Evolutionary conservation across 495 filamentous ascomycete genomes (phyloP), one percentile per base, ranked within the genome.

Genomic region (Penicillium flavigenum): DNA sequence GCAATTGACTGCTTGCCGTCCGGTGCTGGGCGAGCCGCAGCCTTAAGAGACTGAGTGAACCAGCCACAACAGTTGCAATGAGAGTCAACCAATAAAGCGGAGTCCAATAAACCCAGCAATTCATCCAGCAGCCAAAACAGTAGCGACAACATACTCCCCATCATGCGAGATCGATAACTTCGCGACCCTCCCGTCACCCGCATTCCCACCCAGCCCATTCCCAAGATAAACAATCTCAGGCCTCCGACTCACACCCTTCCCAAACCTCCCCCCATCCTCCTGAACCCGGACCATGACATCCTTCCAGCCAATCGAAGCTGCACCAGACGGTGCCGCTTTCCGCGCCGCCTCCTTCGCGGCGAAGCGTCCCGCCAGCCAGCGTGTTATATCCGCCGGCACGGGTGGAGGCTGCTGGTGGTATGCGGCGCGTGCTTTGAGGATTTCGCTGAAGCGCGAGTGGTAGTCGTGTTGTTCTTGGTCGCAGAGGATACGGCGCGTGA

Each of bases 141-240:
- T 81, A 34, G 81, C 82, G 57, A 82, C 70, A 17, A 83, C 80
- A 67, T 85, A 85, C 47, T 81, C 81, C 43, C 81, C 80, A 73
- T 85, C 83, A 73, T 86, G 82, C 44, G 81, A 81, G 58, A 86
- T 83, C 29, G 79, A 80, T 57, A 82, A 57, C 60, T 57, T 68
- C 17, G 70, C 77, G 24, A 74, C 39, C 42, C 67, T 63, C 32
- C 68, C 72, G 6, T 59, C 65, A 19, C 49, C 53, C 26, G 49
- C 62, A 20, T 57, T 64, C 45, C 54, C 47, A 26, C 47, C n/a
- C 31, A 29, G 26, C 17, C 17, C 8, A 32, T 58, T 39, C 63
- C 68, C 60, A 74, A 57, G 64, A 44, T 71, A 77, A 5, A 79
- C 69, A 51, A 78, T 63, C 62, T 76, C 72, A 47, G 72, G 79